A percentile compares a stretch with the other conserved stretches of the same genome.
Evolutionary conservation across 2,329 filamentous ascomycete species (phyloP).

Genomic region (Sporothrix pallida): DNA sequence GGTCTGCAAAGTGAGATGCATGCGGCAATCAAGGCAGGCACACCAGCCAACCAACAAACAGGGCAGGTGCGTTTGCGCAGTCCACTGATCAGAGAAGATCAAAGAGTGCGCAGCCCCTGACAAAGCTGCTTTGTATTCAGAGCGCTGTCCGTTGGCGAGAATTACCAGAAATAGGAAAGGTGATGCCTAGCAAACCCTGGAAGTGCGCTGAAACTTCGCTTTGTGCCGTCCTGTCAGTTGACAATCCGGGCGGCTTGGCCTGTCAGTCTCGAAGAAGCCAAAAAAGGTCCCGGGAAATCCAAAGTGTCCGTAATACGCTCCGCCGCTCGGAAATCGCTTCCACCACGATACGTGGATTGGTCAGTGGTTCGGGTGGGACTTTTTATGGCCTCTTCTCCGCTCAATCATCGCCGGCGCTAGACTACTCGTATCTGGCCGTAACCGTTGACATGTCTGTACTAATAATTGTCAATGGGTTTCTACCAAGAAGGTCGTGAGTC

Average conservation of each 20-base stretch:
- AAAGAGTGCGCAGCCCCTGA: not conserved
- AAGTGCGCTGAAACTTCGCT: not conserved
- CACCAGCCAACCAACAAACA: constrained; percentile 12
- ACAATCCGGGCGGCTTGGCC: not conserved
- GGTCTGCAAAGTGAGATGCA: not conserved
- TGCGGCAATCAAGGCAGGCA: not conserved
- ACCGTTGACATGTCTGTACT: constrained; percentile 11
- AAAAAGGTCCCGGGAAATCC: not conserved
- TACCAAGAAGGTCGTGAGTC: not conserved
- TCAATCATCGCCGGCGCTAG: constrained; percentile 22
- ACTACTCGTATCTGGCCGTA: constrained; percentile 11
- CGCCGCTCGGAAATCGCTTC: constrained; percentile 11
- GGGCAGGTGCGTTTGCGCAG: not conserved
- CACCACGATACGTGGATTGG: not conserved
- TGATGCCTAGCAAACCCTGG: not conserved
- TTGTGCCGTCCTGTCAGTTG: constrained; percentile 5
- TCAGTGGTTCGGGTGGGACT: not conserved
- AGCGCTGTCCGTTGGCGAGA: not conserved
- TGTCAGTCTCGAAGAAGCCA: not conserved
- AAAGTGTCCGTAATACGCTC: constrained; percentile 14
- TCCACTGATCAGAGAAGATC: not conserved
- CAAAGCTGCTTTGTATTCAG: not conserved
- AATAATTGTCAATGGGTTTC: not conserved
- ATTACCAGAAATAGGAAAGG: not conserved
- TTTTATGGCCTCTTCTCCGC: not conserved